Base-by-base conservation (phyloP, 2,329 filamentous ascomycete genomes). In the Simplicillium aogashimaense region DNA sequence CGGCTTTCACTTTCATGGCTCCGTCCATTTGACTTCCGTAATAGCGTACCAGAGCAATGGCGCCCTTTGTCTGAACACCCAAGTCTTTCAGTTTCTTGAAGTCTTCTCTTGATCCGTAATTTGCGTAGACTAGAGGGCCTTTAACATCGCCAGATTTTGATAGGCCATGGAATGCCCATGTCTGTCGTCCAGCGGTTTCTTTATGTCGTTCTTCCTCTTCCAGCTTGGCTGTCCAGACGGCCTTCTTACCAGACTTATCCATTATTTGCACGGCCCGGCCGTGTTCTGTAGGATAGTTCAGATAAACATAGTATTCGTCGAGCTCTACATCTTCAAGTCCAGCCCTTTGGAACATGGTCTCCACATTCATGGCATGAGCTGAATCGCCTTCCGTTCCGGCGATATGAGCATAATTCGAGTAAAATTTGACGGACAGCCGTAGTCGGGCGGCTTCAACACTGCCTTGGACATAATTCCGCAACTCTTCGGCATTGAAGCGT, bases 361-460 rank as follows among this genome's bases (percentile, higher is more conserved):
- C 75, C 40, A 95, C 78, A 67, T 89, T 94, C 65, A 86, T 76
- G 7, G 86, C 90, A 40, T 94, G 71, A 35, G 83, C 85, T 52
- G 83, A 88, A 63, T 94, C 90, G 36, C 92, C 92, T 64, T 95
- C 83, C 3, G 88, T 94, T n/a, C 92, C 92, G 2, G 87, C 92
- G 46, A 97, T 72, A 60, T 97, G 92, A 45, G 92, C 85, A 56
- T 86, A 95, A 41, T 75, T 76, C 4, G 87, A 90, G 46, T 90
- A 78, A 54, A 89, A 83, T 52, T 76, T 68, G 44, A 95, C 64
- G 43, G 85, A 84, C 32, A 85, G 80, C 47, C 78, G 74, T 57
- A 92, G 83, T 38, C 73, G 70, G 43, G 71, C 70, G 40, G 76
- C 69, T 53, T 94, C 82, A 48, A 94, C 76, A 50, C 78, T 78